Conservation (phyloP, 257 asterid genomes). For the Lavandula angustifolia region DNA sequence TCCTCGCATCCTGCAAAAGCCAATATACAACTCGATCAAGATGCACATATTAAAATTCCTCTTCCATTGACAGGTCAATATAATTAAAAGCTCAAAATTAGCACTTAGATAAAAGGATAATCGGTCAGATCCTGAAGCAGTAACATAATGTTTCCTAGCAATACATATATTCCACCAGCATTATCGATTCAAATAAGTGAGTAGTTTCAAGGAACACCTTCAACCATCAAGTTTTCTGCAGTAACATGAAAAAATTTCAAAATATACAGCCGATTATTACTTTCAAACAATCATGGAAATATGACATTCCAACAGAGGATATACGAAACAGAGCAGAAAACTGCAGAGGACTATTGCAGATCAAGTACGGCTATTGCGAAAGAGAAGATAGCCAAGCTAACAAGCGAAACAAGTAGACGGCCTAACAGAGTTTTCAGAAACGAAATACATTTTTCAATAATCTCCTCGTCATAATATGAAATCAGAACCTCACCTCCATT, state of each 20-base stretch:
- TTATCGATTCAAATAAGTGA: too few species aligned
- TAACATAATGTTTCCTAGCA: background rate
- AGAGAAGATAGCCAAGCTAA: background rate
- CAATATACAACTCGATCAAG: conserved; percentile 9
- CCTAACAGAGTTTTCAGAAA: background rate
- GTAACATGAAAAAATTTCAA: too few species aligned
- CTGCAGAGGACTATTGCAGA: background rate
- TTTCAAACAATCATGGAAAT: conserved; percentile 3
- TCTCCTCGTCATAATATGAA: conserved; percentile 10
- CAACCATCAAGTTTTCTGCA: too few species aligned
- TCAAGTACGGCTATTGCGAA: background rate
- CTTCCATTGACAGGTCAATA: conserved; percentile 13
- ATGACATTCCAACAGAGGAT: conserved; percentile 9
- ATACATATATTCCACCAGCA: too few species aligned
- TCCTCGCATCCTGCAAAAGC: conserved; percentile 85
- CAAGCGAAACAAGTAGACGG: too few species aligned
- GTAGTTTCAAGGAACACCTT: too few species aligned
- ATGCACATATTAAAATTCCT: background rate
- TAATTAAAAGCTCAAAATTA: background rate
- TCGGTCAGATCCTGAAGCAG: conserved; percentile 10
- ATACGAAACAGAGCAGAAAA: conserved; percentile 11
- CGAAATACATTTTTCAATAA: background rate
- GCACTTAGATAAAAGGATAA: background rate
- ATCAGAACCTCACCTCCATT: conserved; percentile 67
- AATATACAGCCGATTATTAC: background rate